phyloP scores from a whole-genome alignment of 2,329 filamentous ascomycete genomes.

The Aspergillus uvarum region DNA sequence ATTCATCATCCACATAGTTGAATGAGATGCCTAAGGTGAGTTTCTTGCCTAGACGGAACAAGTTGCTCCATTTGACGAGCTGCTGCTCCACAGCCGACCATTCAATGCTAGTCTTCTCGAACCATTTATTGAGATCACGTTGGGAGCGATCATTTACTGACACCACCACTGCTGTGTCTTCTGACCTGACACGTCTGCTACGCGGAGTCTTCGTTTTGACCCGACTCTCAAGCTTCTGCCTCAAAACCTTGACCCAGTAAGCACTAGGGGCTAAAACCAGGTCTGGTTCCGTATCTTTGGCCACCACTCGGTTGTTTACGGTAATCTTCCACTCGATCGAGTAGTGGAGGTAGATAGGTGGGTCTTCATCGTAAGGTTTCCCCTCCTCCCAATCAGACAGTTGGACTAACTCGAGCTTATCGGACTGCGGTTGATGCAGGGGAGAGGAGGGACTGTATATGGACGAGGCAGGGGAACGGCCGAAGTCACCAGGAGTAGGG shows the following conservation, averaged over 20 bases:
- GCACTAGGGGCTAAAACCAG: constrained; percentile 12
- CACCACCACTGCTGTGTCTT: constrained; percentile 24
- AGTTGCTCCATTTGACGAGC: constrained; percentile 20
- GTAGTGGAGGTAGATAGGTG: constrained; percentile 8
- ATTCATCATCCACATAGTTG: constrained; percentile 26
- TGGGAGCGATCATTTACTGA: constrained; percentile 24
- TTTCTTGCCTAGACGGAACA: constrained; percentile 25
- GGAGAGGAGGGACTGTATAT: constrained; percentile 1
- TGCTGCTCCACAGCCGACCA: constrained; percentile 24
- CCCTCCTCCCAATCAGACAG: constrained; percentile 3
- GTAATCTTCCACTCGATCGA: constrained; percentile 27
- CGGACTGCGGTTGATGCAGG: neutral
- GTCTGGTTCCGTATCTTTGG: constrained; percentile 15
- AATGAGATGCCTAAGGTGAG: constrained; percentile 24
- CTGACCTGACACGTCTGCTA: constrained; percentile 21
- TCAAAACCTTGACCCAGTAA: constrained; percentile 8
- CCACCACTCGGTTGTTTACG: constrained; percentile 9
- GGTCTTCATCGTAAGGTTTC: constrained; percentile 6
- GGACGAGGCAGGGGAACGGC: neutral
- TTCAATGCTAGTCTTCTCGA: constrained; percentile 23
- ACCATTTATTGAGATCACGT: constrained; percentile 20
- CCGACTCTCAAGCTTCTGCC: constrained; percentile 15
- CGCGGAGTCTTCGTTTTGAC: constrained; percentile 18
- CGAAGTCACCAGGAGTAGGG: constrained; percentile 8
- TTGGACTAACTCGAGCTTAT: neutral